A percentile compares a stretch with the other conserved stretches of the same genome.
phyloP scores from a whole-genome alignment of 1,284 basidiomycete genomes.

The Ustilago trichophora region DNA sequence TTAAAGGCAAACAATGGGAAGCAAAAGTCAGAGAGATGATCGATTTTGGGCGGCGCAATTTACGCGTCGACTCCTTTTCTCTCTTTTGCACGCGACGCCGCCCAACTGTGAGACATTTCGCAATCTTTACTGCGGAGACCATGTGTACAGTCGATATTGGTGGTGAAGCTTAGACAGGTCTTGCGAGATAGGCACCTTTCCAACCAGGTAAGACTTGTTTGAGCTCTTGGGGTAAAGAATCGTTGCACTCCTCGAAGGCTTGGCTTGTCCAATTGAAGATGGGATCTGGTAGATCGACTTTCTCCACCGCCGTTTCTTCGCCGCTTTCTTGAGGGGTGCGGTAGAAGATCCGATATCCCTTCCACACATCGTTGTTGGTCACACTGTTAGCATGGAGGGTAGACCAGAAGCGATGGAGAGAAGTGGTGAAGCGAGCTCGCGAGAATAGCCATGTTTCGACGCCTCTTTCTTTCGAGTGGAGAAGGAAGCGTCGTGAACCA shows the following conservation, averaged over 20 bases:
- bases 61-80: too few species aligned
- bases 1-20: too few species aligned
- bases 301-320: conserved; percentile 1
- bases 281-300: neutral
- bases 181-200: conserved; percentile 11
- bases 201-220: conserved; percentile 4
- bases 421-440: conserved; percentile 17
- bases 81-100: too few species aligned
- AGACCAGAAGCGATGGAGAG: conserved; percentile 5
- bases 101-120: too few species aligned
- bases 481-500: conserved; percentile 19
- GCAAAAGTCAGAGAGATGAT: too few species aligned
- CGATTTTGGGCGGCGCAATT: too few species aligned
- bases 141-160: too few species aligned
- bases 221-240: conserved; percentile 3
- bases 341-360: conserved; percentile 12
- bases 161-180: too few species aligned
- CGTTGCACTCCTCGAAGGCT: conserved; percentile 3
- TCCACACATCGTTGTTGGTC: too few species aligned
- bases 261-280: conserved; percentile 1
- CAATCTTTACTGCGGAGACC: too few species aligned
- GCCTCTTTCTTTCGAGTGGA: neutral
- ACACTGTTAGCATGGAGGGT: neutral
- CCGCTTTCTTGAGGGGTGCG: neutral
- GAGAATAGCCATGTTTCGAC: conserved; percentile 29